phyloP scores from a whole-genome alignment of 2,329 filamentous ascomycete genomes.

The Claviceps sorghi region DNA sequence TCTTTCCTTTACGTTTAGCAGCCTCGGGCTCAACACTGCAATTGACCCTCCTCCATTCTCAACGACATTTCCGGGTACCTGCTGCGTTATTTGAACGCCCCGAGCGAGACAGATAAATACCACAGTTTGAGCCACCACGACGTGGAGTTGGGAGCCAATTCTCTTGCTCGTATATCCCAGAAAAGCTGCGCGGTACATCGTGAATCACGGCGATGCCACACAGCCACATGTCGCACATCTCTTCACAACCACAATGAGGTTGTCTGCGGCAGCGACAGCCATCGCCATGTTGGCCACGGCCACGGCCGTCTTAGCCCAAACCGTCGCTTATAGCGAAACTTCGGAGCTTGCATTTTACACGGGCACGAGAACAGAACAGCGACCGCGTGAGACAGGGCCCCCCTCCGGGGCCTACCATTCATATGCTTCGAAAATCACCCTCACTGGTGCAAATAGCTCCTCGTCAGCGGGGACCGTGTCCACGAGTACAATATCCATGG shows the following conservation, averaged over 20 bases:
- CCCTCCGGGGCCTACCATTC: constrained; percentile 32
- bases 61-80: background rate
- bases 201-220: background rate
- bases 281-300: constrained; percentile 10
- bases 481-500: constrained; percentile 21
- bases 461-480: constrained; percentile 20
- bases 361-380: constrained; percentile 22
- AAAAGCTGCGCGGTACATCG: background rate
- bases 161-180: background rate
- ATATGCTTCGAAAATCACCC: constrained; percentile 27
- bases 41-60: background rate
- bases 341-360: constrained; percentile 22
- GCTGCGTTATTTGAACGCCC: background rate
- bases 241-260: constrained; percentile 11
- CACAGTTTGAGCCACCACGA: background rate
- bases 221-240: constrained; percentile 7
- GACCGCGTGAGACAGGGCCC: constrained; percentile 23
- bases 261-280: constrained; percentile 5
- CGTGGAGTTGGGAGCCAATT: too few relatives aligned
- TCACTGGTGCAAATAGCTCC: constrained; percentile 21
- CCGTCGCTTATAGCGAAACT: constrained; percentile 18
- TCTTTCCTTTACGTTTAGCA: too few relatives aligned
- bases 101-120: background rate
- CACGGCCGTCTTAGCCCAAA: constrained; percentile 11
- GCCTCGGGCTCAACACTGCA: background rate